These are phyloP conservation scores for Euclidium syriacum DNA, from an alignment of 345 rosid genomes.

Conservation along the genomic window DNA sequence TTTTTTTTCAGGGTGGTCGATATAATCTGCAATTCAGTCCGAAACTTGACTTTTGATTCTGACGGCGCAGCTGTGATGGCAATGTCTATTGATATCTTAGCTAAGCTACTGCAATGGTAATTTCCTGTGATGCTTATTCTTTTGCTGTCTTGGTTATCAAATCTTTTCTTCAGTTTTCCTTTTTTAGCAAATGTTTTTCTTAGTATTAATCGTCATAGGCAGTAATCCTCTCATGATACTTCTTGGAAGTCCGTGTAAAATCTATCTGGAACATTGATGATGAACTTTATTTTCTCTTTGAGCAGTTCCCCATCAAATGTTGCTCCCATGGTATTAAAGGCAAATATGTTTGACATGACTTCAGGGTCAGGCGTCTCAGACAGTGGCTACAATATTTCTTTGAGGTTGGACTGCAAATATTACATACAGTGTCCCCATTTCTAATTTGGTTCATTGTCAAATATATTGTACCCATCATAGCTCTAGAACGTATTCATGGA, in stretches of 20 bases:
- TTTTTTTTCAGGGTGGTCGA: conserved; percentile 67
- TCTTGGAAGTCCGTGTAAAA: conserved; percentile 1
- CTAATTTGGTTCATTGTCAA: background rate
- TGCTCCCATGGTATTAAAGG: conserved; percentile 50
- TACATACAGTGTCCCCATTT: background rate
- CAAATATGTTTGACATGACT: conserved; percentile 63
- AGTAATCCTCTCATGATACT: conserved; percentile 1
- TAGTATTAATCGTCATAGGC: background rate
- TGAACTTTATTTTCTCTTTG: conserved; percentile 12
- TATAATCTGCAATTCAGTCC: conserved; percentile 56
- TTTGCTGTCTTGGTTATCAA: conserved; percentile 2
- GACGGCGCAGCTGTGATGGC: conserved; percentile 62
- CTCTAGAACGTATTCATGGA: background rate
- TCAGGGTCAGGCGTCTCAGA: conserved; percentile 40
- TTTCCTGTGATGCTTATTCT: conserved; percentile 3
- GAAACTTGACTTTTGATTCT: conserved; percentile 51
- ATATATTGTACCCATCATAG: conserved; percentile 6
- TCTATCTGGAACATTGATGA: background rate
- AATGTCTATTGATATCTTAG: conserved; percentile 63
- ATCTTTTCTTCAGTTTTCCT: background rate
- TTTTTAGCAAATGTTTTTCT: background rate
- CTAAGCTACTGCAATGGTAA: conserved; percentile 77
- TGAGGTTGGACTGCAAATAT: conserved; percentile 47
- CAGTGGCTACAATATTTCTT: conserved; percentile 41
- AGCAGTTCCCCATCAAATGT: conserved; percentile 71